phyloP scores from a whole-genome alignment of 75 land plant genomes.

The Azolla pinnata region DNA sequence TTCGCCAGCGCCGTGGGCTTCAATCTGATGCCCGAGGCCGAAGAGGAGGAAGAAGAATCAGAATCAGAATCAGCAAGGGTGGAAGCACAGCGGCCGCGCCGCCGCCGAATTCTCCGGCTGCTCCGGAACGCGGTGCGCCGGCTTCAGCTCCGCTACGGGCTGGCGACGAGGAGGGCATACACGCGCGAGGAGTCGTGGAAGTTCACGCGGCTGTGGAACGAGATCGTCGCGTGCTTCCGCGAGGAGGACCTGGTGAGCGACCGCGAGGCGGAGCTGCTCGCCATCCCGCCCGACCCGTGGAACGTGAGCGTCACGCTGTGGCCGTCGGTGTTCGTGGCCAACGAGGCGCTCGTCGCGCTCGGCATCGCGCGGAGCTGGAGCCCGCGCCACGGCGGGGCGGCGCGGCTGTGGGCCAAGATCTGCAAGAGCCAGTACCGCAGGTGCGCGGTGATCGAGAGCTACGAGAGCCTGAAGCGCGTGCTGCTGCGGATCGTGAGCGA shows the following conservation, averaged over 20 bases:
- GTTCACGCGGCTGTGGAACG: constrained; percentile 32
- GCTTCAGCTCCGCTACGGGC: constrained; percentile 31
- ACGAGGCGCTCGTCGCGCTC: constrained; percentile 35
- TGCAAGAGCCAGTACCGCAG: constrained; percentile 32
- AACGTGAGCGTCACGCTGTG: constrained; percentile 28
- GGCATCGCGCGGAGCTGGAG: constrained; percentile 10
- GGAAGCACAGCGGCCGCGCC: no score
- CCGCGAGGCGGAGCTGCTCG: constrained; percentile 35
- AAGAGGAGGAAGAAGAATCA: no score
- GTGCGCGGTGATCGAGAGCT: constrained; percentile 38
- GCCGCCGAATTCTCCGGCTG: not conserved
- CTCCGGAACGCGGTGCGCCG: constrained; percentile 17
- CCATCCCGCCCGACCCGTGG: constrained; percentile 29
- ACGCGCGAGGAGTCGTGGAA: constrained; percentile 19
- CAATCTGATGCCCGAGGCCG: constrained; percentile 18
- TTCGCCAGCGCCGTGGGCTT: constrained; percentile 25
- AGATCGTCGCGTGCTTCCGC: constrained; percentile 22
- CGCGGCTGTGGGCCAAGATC: constrained; percentile 25
- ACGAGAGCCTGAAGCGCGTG: constrained; percentile 36
- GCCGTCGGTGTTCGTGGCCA: constrained; percentile 32
- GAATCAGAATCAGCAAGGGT: not conserved
- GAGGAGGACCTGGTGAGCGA: constrained; percentile 35
- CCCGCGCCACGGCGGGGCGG: constrained; percentile 23
- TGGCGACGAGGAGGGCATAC: constrained; percentile 19
- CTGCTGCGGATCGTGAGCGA: constrained; percentile 18